phyloP scores from a whole-genome alignment of 805 yeast genomes.

The Saccharomyces kudriavzevii region DNA sequence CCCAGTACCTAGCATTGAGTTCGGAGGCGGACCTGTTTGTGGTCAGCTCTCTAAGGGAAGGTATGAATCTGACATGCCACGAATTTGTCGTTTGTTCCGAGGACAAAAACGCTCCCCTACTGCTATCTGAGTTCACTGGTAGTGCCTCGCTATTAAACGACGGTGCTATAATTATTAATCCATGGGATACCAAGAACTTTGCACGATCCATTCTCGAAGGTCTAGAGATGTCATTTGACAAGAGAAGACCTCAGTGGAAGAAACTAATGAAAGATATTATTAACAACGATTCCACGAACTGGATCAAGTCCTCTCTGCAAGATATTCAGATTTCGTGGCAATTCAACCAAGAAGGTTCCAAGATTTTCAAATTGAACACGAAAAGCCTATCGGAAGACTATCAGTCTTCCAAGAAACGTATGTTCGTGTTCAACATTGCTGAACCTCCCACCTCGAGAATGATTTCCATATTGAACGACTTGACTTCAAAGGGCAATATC shows the following conservation, averaged over 20 bases:
- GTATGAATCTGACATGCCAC: constrained; percentile 93
- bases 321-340: constrained; percentile 48
- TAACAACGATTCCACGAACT: constrained; percentile 60
- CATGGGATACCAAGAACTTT: constrained; percentile 74
- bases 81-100: constrained; percentile 76
- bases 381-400: constrained; percentile 26
- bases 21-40: constrained; percentile 82
- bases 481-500: constrained; percentile 49
- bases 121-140: constrained; percentile 90
- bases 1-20: constrained; percentile 79
- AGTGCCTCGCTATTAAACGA: constrained; percentile 69
- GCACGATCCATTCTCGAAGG: constrained; percentile 55
- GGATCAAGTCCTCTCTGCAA: constrained; percentile 57
- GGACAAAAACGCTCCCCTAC: constrained; percentile 67
- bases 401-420: constrained; percentile 30
- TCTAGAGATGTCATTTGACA: constrained; percentile 56
- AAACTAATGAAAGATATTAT: constrained; percentile 49
- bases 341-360: constrained; percentile 36
- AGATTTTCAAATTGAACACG: constrained; percentile 29
- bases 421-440: constrained; percentile 40
- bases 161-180: constrained; percentile 76
- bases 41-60: constrained; percentile 90
- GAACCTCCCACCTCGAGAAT: constrained; percentile 57
- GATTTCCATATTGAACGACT: constrained; percentile 47
- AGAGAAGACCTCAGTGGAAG: constrained; percentile 55